These are phyloP conservation scores for Cenchrus purpureus DNA, from an alignment of 176 grass and related monocot species.

Conservation along the genomic window DNA sequence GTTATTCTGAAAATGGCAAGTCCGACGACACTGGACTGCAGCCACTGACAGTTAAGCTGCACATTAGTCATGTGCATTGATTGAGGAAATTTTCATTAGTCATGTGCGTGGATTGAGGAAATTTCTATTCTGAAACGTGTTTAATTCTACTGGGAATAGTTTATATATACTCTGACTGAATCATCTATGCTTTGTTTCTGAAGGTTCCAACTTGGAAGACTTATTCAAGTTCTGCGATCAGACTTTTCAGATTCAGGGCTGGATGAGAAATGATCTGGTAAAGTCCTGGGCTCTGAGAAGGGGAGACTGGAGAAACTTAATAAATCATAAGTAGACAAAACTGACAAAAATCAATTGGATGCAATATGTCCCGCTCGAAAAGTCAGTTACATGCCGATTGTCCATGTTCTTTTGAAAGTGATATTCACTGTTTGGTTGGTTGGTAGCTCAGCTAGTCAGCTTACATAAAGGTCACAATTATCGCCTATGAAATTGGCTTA, in stretches of 20 bases:
- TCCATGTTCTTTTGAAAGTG: slow-evolving; percentile 12
- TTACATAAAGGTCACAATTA: slow-evolving; percentile 19
- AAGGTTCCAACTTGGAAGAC: slow-evolving; percentile 15
- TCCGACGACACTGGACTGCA: not conserved
- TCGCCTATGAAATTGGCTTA: not conserved
- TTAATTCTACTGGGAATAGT: slow-evolving; percentile 36
- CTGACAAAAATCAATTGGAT: not conserved
- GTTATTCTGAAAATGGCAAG: slow-evolving; percentile 16
- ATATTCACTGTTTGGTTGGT: slow-evolving; percentile 12
- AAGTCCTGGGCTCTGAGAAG: not conserved
- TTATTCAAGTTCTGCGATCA: not conserved
- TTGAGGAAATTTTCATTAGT: not conserved
- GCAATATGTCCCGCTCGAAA: slow-evolving; percentile 4
- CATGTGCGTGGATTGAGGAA: slow-evolving; percentile 11
- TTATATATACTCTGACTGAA: slow-evolving; percentile 20
- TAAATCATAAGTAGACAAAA: slow-evolving; percentile 11
- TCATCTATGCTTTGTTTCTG: not conserved
- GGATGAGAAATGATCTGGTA: slow-evolving; percentile 23
- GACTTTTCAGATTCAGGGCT: slow-evolving; percentile 18
- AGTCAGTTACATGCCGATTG: slow-evolving; percentile 11
- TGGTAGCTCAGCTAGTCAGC: slow-evolving; percentile 24
- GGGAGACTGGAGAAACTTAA: not conserved
- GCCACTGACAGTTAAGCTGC: not conserved
- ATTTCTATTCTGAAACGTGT: slow-evolving; percentile 18
- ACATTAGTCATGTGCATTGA: not conserved